Conservation (phyloP, 2,329 filamentous ascomycete genomes). For the Neopestalotiopsis rosae region DNA sequence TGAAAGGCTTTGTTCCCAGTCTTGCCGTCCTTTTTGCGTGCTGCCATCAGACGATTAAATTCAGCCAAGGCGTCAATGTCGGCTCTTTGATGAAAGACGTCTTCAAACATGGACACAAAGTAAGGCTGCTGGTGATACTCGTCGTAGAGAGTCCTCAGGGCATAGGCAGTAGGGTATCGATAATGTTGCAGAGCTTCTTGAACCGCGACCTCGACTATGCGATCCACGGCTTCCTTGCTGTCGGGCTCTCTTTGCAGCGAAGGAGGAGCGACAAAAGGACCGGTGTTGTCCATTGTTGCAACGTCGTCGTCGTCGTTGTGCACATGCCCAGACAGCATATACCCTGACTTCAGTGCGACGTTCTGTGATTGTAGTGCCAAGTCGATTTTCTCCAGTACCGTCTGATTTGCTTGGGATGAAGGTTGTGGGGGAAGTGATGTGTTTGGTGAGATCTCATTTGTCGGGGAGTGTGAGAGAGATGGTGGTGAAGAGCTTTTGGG, state of each 20-base stretch:
- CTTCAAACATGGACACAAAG: constrained; percentile 63
- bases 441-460: background rate
- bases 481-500: constrained; percentile 23
- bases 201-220: constrained; percentile 62
- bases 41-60: constrained; percentile 56
- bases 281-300: background rate
- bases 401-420: background rate
- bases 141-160: constrained; percentile 64
- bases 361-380: background rate
- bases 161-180: constrained; percentile 67
- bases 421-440: background rate
- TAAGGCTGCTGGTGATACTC: constrained; percentile 56
- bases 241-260: constrained; percentile 29
- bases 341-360: background rate
- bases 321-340: background rate
- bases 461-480: background rate
- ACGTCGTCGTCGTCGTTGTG: too few relatives aligned
- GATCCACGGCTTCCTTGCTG: constrained; percentile 53
- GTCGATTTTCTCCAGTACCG: background rate
- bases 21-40: constrained; percentile 63
- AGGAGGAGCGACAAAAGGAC: constrained; percentile 20
- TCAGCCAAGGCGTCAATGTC: constrained; percentile 54
- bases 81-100: constrained; percentile 63
- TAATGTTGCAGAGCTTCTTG: constrained; percentile 61
- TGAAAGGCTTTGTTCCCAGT: constrained; percentile 56